phyloP scores from a whole-genome alignment of 2,329 filamentous ascomycete species.

The Metarhizium brunneum region DNA sequence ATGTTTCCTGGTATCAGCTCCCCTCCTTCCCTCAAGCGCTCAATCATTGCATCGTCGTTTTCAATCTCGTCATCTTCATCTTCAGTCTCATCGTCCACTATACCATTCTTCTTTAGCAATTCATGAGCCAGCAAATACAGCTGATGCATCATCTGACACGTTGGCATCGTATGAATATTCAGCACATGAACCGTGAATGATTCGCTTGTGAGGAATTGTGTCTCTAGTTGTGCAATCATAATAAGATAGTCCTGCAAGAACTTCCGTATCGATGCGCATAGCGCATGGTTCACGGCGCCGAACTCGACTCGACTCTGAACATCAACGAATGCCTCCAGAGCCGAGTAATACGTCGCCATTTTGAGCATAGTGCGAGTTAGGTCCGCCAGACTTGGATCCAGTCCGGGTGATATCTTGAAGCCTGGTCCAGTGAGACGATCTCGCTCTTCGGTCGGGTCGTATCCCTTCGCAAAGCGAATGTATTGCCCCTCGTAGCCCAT shows the following conservation, averaged over 20 bases:
- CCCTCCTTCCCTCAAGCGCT: slow-evolving; percentile 78
- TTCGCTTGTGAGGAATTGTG: slow-evolving; percentile 80
- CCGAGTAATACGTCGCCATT: slow-evolving; percentile 88
- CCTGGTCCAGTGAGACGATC: slow-evolving; percentile 75
- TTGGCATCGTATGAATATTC: slow-evolving; percentile 84
- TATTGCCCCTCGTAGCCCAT: slow-evolving; percentile 99
- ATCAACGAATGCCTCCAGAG: slow-evolving; percentile 86
- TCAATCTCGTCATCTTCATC: slow-evolving; percentile 64
- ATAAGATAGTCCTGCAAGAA: slow-evolving; percentile 89
- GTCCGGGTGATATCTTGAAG: slow-evolving; percentile 69
- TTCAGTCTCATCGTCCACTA: slow-evolving; percentile 72
- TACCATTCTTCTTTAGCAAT: slow-evolving; percentile 75
- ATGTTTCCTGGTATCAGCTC: slow-evolving; percentile 71
- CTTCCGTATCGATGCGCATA: slow-evolving; percentile 91
- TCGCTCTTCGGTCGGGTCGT: slow-evolving; percentile 77
- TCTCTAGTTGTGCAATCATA: slow-evolving; percentile 86
- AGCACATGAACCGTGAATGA: slow-evolving; percentile 88
- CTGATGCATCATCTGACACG: slow-evolving; percentile 83
- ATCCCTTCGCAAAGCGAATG: slow-evolving; percentile 74
- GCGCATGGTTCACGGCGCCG: slow-evolving; percentile 86
- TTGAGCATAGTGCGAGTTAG: slow-evolving; percentile 81
- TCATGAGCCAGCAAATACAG: slow-evolving; percentile 83
- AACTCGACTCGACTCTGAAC: slow-evolving; percentile 90
- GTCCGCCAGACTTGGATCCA: slow-evolving; percentile 87
- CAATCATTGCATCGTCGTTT: slow-evolving; percentile 84